phyloP scores from a whole-genome alignment of 768 basidiomycete species.

The Lyophyllum shimeji region DNA sequence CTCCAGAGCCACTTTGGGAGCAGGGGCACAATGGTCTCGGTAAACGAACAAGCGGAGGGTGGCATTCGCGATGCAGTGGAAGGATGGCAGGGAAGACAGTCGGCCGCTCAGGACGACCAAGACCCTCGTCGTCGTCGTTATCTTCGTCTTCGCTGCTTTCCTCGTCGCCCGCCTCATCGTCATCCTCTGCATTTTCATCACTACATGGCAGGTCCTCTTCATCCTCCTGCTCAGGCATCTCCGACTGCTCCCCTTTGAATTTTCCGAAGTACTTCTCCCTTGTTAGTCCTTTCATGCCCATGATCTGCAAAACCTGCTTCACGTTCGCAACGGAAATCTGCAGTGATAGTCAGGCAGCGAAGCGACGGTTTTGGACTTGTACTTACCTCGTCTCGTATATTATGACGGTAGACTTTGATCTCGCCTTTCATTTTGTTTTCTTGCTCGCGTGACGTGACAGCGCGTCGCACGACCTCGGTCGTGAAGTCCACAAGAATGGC shows the following conservation, averaged over 20 bases:
- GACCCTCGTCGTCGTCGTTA: conserved; percentile 13
- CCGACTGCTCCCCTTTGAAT: conserved; percentile 14
- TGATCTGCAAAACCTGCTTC: conserved; percentile 46
- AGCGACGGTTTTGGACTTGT: background rate
- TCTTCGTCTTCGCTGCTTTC: conserved; percentile 2
- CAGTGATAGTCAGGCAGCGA: background rate
- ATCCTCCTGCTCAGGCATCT: background rate
- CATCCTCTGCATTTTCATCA: conserved; percentile 1
- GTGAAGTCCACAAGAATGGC: conserved; percentile 50
- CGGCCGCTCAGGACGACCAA: conserved; percentile 5
- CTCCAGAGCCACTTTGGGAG: background rate
- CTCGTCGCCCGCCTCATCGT: conserved; percentile 6
- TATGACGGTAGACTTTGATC: conserved; percentile 58
- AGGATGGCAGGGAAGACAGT: conserved; percentile 15
- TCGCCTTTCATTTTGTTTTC: conserved; percentile 57
- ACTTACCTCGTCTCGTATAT: conserved; percentile 41
- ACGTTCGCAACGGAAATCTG: conserved; percentile 47
- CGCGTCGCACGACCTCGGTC: conserved; percentile 46
- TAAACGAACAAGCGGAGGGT: conserved; percentile 21
- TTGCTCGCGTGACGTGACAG: conserved; percentile 57
- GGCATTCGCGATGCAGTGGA: conserved; percentile 22
- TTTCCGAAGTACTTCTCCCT: conserved; percentile 42
- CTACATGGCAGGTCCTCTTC: conserved; percentile 5
- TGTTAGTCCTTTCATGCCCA: conserved; percentile 37
- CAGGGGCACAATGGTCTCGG: conserved; percentile 11